These are phyloP conservation scores for Lachnellula suecica DNA, from an alignment of 2,329 filamentous ascomycete species.

Conservation along the genomic window DNA sequence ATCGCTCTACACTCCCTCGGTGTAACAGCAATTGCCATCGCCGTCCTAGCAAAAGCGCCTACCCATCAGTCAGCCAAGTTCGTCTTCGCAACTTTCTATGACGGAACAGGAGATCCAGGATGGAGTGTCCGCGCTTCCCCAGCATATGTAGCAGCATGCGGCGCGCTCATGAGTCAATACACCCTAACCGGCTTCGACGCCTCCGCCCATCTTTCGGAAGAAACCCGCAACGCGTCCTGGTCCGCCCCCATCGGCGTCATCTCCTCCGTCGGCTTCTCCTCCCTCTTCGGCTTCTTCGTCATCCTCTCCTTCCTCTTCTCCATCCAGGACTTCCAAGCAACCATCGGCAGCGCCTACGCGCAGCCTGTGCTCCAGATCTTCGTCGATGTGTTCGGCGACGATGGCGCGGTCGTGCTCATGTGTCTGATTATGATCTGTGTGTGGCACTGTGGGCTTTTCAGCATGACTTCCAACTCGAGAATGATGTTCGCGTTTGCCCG, in stretches of 20 bases:
- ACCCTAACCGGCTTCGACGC: slow-evolving; percentile 55
- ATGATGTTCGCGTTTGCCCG: slow-evolving; percentile 61
- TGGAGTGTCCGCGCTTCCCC: slow-evolving; percentile 53
- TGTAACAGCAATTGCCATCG: slow-evolving; percentile 51
- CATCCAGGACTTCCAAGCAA: slow-evolving; percentile 54
- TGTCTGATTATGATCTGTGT: slow-evolving; percentile 57
- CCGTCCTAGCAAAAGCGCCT: slow-evolving; percentile 56
- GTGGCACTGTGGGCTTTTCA: slow-evolving; percentile 61
- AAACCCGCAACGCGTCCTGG: slow-evolving; percentile 56
- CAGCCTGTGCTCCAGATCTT: slow-evolving; percentile 60
- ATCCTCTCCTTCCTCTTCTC: slow-evolving; percentile 56
- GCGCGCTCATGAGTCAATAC: slow-evolving; percentile 54
- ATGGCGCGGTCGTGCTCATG: slow-evolving; percentile 55
- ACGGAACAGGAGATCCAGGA: slow-evolving; percentile 50
- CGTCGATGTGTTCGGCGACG: slow-evolving; percentile 54
- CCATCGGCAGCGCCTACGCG: slow-evolving; percentile 42
- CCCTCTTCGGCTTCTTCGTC: slow-evolving; percentile 60
- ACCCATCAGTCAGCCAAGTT: slow-evolving; percentile 53
- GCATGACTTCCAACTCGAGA: slow-evolving; percentile 53
- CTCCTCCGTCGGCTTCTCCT: slow-evolving; percentile 53
- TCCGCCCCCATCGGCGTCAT: slow-evolving; percentile 57
- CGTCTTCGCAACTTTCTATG: slow-evolving; percentile 53
- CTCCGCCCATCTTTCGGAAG: slow-evolving; percentile 56
- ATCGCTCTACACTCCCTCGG: slow-evolving; percentile 55
- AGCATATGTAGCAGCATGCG: slow-evolving; percentile 54